phyloP scores from a whole-genome alignment of 345 rosid genomes.

The Microthlaspi erraticum region DNA sequence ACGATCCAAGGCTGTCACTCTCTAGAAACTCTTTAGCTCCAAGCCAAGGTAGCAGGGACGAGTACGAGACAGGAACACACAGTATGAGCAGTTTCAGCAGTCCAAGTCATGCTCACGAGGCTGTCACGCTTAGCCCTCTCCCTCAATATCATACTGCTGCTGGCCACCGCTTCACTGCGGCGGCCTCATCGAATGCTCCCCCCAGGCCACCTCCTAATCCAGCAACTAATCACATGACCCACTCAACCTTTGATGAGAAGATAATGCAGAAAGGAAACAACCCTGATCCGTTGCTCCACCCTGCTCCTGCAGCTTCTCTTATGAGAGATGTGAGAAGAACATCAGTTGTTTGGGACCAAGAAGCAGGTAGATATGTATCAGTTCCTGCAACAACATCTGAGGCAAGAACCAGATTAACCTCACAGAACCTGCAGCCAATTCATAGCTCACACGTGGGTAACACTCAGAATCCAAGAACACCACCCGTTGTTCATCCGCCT shows the following conservation, averaged over 20 bases:
- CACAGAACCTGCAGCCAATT: constrained; percentile 48
- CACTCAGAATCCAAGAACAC: constrained; percentile 49
- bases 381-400: constrained; percentile 79
- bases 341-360: constrained; percentile 94
- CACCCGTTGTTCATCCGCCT: constrained; percentile 43
- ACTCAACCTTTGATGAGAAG: constrained; percentile 60
- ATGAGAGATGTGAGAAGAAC: constrained; percentile 87
- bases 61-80: constrained; percentile 82
- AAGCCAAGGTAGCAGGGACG: constrained; percentile 92
- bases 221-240: constrained; percentile 47
- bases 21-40: constrained; percentile 71
- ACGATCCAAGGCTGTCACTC: constrained; percentile 57
- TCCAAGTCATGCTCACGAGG: constrained; percentile 80
- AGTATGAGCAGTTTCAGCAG: constrained; percentile 92
- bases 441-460: constrained; percentile 43
- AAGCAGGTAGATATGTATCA: constrained; percentile 90
- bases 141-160: constrained; percentile 62
- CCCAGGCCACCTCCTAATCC: constrained; percentile 57
- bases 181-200: constrained; percentile 41
- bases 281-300: constrained; percentile 62
- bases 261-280: constrained; percentile 60
- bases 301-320: constrained; percentile 81
- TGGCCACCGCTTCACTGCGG: constrained; percentile 49
- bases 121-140: constrained; percentile 83
- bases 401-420: constrained; percentile 56